phyloP scores from a whole-genome alignment of 2,329 filamentous ascomycete species.

The Aspergillus alliaceus region DNA sequence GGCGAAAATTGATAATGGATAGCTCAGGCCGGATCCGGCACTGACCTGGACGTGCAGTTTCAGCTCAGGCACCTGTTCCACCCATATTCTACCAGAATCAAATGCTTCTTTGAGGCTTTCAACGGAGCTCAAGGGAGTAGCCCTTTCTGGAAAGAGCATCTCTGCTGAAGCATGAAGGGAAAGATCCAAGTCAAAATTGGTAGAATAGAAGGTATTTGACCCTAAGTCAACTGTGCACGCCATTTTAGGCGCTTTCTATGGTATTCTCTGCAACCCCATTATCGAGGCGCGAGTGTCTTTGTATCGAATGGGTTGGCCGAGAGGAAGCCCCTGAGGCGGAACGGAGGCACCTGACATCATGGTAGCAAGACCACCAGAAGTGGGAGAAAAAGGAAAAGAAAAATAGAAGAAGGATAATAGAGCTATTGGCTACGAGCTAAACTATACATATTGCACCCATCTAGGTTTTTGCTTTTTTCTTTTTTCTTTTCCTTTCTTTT shows the following conservation, averaged over 20 bases:
- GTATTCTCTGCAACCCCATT: neutral
- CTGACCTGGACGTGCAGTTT: constrained; percentile 26
- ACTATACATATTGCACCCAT: too few species aligned
- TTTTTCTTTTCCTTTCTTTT: too few species aligned
- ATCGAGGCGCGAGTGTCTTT: neutral
- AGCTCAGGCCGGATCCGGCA: constrained; percentile 4
- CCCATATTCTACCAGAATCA: constrained; percentile 24
- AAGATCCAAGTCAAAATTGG: constrained; percentile 18
- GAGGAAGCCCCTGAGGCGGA: neutral
- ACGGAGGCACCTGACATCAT: neutral
- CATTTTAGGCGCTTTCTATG: constrained; percentile 15
- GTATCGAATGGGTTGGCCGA: neutral
- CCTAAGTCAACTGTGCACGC: constrained; percentile 23
- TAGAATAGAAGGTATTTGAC: constrained; percentile 10
- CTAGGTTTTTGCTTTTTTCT: too few species aligned
- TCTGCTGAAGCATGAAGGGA: constrained; percentile 19
- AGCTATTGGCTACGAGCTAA: too few species aligned
- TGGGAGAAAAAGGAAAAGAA: too few species aligned
- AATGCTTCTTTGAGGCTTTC: constrained; percentile 7
- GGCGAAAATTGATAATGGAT: constrained; percentile 9
- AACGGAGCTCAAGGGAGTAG: neutral
- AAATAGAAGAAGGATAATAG: too few species aligned
- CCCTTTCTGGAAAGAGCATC: constrained; percentile 5
- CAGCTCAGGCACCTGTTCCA: constrained; percentile 28
- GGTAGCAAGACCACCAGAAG: neutral